These are phyloP conservation scores for Barnettozyma populi DNA, from an alignment of 805 yeast species.

Conservation along the genomic window DNA sequence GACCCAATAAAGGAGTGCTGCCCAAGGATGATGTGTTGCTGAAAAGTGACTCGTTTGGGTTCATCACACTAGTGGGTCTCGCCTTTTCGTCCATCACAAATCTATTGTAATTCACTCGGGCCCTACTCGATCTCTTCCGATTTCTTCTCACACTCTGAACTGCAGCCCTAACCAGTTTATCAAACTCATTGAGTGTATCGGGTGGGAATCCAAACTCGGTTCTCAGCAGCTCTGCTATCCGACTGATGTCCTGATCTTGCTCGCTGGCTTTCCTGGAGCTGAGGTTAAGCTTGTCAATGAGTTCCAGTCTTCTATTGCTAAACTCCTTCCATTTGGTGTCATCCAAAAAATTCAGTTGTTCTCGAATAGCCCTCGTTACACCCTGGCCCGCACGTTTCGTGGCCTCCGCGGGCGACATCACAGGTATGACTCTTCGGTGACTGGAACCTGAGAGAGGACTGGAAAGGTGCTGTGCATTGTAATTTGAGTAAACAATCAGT, in stretches of 20 bases:
- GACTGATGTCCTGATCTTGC: slow-evolving; percentile 76
- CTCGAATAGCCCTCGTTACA: slow-evolving; percentile 38
- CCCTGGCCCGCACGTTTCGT: slow-evolving; percentile 24
- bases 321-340: slow-evolving; percentile 85
- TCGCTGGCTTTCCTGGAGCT: slow-evolving; percentile 79
- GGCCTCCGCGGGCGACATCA: background rate
- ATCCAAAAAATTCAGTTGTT: slow-evolving; percentile 66
- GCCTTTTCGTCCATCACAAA: slow-evolving; percentile 15
- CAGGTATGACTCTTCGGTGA: background rate
- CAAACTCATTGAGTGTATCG: slow-evolving; percentile 65
- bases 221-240: slow-evolving; percentile 73
- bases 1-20: background rate
- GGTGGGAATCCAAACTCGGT: slow-evolving; percentile 70
- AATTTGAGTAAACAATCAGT: background rate
- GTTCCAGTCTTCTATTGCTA: slow-evolving; percentile 82
- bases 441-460: background rate
- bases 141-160: slow-evolving; percentile 90
- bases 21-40: background rate
- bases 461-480: background rate
- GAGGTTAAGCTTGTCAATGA: slow-evolving; percentile 67
- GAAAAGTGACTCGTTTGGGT: background rate
- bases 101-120: slow-evolving; percentile 19
- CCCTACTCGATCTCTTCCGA: slow-evolving; percentile 52
- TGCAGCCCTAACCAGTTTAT: slow-evolving; percentile 86
- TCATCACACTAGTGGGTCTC: slow-evolving; percentile 3